Conservation (phyloP, 257 asterid genomes). For the Orobanche coerulescens region DNA sequence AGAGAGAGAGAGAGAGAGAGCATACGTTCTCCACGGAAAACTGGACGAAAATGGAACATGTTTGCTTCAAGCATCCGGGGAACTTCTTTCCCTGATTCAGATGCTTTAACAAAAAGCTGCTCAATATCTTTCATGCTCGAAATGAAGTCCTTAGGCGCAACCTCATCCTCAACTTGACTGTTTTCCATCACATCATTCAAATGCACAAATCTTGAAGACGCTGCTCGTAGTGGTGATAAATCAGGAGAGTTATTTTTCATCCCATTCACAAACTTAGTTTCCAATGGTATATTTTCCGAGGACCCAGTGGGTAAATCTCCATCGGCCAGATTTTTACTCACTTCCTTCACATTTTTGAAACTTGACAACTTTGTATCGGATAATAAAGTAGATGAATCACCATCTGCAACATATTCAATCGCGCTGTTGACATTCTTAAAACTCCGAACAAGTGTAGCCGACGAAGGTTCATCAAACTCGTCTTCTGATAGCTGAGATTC, state of each 20-base stretch:
- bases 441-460: conserved; percentile 68
- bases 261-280: conserved; percentile 42
- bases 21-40: conserved; percentile 61
- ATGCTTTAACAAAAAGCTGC: conserved; percentile 66
- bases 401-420: conserved; percentile 30
- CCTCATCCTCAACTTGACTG: conserved; percentile 45
- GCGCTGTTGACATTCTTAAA: conserved; percentile 63
- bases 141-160: conserved; percentile 67
- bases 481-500: conserved; percentile 79
- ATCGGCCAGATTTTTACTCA: conserved; percentile 25
- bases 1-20: conserved; percentile 21
- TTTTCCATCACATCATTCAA: conserved; percentile 43
- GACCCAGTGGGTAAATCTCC: conserved; percentile 33
- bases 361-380: conserved; percentile 36
- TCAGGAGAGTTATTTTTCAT: conserved; percentile 52
- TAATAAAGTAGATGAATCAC: conserved; percentile 23
- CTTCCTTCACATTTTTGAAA: conserved; percentile 40
- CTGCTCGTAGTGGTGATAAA: conserved; percentile 55
- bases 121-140: conserved; percentile 80
- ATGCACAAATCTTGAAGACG: conserved; percentile 45
- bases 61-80: conserved; percentile 98
- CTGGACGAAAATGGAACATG: conserved; percentile 86
- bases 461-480: conserved; percentile 80
- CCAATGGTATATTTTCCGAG: conserved; percentile 29
- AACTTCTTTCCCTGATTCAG: conserved; percentile 95